These are phyloP conservation scores for Arabidopsis hybrid DNA, from an alignment of 441 rosid species.

Conservation along the genomic window DNA sequence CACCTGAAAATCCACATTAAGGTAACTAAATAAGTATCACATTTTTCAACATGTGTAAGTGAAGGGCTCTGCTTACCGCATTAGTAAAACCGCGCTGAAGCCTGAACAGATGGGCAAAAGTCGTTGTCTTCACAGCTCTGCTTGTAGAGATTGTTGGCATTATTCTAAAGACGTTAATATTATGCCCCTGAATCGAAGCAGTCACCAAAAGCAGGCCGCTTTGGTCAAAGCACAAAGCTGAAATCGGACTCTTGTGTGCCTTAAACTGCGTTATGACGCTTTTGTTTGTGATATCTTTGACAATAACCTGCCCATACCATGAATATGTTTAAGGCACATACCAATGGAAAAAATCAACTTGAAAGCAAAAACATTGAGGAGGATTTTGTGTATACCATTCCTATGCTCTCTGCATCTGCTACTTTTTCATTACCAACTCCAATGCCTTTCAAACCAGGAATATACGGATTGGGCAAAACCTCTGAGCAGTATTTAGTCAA, in stretches of 20 bases:
- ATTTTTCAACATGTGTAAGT: slow-evolving; percentile 4
- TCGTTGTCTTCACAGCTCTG: slow-evolving; percentile 42
- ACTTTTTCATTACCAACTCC: slow-evolving; percentile 63
- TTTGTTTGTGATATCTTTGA: slow-evolving; percentile 78
- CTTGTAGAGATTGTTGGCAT: slow-evolving; percentile 63
- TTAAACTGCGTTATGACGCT: slow-evolving; percentile 76
- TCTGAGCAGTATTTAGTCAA: slow-evolving; percentile 74
- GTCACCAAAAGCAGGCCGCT: slow-evolving; percentile 90
- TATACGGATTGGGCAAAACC: slow-evolving; percentile 70
- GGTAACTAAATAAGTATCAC: slow-evolving; percentile 10
- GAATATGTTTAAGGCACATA: slow-evolving; percentile 5
- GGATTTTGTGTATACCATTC: slow-evolving; percentile 65
- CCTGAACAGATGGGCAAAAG: slow-evolving; percentile 81
- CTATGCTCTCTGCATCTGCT: slow-evolving; percentile 72
- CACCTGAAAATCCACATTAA: slow-evolving; percentile 59
- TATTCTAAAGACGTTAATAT: slow-evolving; percentile 83
- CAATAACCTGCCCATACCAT: slow-evolving; percentile 70
- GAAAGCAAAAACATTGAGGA: slow-evolving; percentile 31
- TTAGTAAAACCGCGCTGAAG: slow-evolving; percentile 95
- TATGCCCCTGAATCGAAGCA: slow-evolving; percentile 93
- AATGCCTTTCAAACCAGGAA: slow-evolving; percentile 63
- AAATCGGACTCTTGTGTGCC: slow-evolving; percentile 95
- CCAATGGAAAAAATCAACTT: slow-evolving; percentile 16
- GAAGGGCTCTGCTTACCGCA: slow-evolving; percentile 64
- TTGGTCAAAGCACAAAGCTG: slow-evolving; percentile 92